Evolutionary conservation across 371 early-diverging fungal species (phyloP), one percentile per base, ranked within the genome.

Genomic region (Batrachochytrium dendrobatidis): DNA sequence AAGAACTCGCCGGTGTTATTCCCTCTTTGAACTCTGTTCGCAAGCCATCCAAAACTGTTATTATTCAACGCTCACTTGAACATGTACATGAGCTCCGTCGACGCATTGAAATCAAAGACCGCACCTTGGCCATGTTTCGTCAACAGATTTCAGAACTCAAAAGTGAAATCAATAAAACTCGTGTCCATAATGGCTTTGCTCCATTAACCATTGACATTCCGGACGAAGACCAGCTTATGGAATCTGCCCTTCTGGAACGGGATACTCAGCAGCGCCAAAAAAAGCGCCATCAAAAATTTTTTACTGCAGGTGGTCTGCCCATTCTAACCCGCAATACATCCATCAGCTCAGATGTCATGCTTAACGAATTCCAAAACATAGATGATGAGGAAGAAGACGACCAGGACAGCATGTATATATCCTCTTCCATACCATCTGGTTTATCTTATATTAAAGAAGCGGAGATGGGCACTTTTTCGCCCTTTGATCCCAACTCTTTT

Each of bases 11-110:
- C 17, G 80, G 82, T 65, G 81, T 84, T 20, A 63, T 89, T 24
- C 90, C 89, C 49, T 72, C 86, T n/a, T 80, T 88, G n/a, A 76
- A 74, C 55, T 74, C 84, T 45, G 82, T 87, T 35, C 79, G 85
- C 45, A 76, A 86, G 52, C 90, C 90, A 20, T 84, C 85, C 57
- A 89, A 89, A 60, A 82, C 86, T 32, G 82, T 83, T 65, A 88
- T 89, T 65, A 62, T 66, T 25, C 39, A 56, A 20, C 56, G 58
- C 22, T 65, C 65, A 15, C 28, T 68, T 24, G 62, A 61, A 15
- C 59, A 51, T 50, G 60, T 68, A 22, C 17, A n/a, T 24, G 65
- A 68, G 7, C 28, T 55, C 10, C 43, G 55, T n/a, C 30, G 54
- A 8, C 56, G 55, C 29, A 6, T 61, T 8, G 69, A 65, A 24